Base-by-base conservation (phyloP, 2,329 filamentous ascomycete genomes). In the Fusarium torreyae region DNA sequence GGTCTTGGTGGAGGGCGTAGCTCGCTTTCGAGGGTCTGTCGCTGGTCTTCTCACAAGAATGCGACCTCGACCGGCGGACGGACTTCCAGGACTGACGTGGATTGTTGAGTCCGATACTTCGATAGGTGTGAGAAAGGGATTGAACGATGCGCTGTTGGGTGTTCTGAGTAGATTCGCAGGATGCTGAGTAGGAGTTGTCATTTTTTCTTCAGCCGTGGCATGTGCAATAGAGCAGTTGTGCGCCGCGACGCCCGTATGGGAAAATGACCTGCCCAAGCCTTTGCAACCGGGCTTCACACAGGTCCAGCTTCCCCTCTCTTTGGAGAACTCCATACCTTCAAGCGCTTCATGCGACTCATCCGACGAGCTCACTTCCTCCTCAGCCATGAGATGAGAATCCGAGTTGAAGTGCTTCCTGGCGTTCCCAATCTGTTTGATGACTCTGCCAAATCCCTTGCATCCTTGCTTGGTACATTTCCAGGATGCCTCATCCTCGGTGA, bases 381-480 rank as follows among this genome's bases (percentile, higher is more conserved):
- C 62, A 2, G 62, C 62, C n/a, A n/a, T 53, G 20, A 48, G 13
- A 14, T 65, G 62, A 15, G 36, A 22, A 14, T 48, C 18, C 1
- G 66, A 66, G 24, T 20, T 39, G 50, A 13, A 49, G 46, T 69
- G 66, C 13, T 17, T 10, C 7, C 22, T 52, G 15, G 43, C 61
- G 7, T 68, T 68, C 1, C 24, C 10, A 1, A 20, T 5, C 5
- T 8, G 24, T 9, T 17, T 51, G 6, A 69, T 57, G 18, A 45
- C 17, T 17, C 43, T 42, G 24, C 38, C 22, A 8, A 53, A 66
- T 3, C 63, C 44, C 20, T 45, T 69, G 31, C 66, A 69, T 2
- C 66, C 66, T 15, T 34, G 48, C 6, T 63, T 69, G 31, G 26
- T 31, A 13, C 66, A 69, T n/a, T 39, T 69, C 66, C 61, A 69